phyloP scores from a whole-genome alignment of 495 filamentous ascomycete species.

The Cercophora sp. region DNA sequence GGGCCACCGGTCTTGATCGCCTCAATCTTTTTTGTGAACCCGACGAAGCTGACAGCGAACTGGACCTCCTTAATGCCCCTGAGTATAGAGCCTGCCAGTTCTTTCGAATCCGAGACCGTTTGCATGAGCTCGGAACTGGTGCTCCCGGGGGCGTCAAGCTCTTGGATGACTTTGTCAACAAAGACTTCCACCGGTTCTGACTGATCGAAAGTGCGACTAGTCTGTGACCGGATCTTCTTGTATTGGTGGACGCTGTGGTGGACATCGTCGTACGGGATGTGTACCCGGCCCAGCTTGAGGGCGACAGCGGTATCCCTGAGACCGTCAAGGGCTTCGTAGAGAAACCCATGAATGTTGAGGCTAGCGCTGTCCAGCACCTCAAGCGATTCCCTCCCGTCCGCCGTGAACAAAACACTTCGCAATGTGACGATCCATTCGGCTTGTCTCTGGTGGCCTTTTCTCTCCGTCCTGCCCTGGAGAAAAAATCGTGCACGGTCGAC shows the following conservation, averaged over 20 bases:
- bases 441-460: slow-evolving; percentile 67
- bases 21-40: slow-evolving; percentile 73
- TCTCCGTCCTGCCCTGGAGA: slow-evolving; percentile 67
- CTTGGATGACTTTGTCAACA: slow-evolving; percentile 73
- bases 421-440: slow-evolving; percentile 91
- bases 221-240: slow-evolving; percentile 33
- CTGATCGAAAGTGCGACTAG: slow-evolving; percentile 20
- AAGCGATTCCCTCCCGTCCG: slow-evolving; percentile 77
- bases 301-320: slow-evolving; percentile 86
- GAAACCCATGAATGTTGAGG: slow-evolving; percentile 83
- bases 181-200: slow-evolving; percentile 53
- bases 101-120: slow-evolving; percentile 87
- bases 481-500: slow-evolving; percentile 89
- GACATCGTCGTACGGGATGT: slow-evolving; percentile 87
- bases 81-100: slow-evolving; percentile 84
- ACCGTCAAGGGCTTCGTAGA: slow-evolving; percentile 84
- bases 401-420: slow-evolving; percentile 81
- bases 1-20: slow-evolving; percentile 59
- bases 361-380: slow-evolving; percentile 86
- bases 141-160: slow-evolving; percentile 69
- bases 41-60: slow-evolving; percentile 89
- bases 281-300: slow-evolving; percentile 83
- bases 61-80: slow-evolving; percentile 94
- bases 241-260: slow-evolving; percentile 52
- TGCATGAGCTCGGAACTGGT: slow-evolving; percentile 71